Base-by-base conservation (phyloP, 2,329 filamentous ascomycete species). In the Hypoxylon sp. region DNA sequence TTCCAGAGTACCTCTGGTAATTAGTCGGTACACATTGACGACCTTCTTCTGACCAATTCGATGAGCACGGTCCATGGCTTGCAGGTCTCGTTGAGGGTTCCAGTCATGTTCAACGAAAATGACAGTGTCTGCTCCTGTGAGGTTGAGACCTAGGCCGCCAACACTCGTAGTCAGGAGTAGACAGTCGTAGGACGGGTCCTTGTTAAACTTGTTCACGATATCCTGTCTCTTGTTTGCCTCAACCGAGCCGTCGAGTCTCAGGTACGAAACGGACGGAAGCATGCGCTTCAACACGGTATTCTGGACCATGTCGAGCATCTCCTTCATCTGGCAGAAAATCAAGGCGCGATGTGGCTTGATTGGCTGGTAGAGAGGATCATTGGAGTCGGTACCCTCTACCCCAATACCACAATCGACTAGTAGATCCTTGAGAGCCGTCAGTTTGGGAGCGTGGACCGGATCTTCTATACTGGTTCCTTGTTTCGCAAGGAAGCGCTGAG, bases 81-180 rank as follows among this genome's bases (percentile, higher is more conserved):
- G 96, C 73, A 99, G 89, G 80, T 99, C 96, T 80, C 97, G 97
- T 79, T 99, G 96, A 32, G 96, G 96, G 78, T 99, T 99, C 96
- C 96, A 99, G 80, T 99, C 96, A 80, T 99, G 97, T 81, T 99
- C 96, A 30, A 99, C 97, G 76, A 99, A 99, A 74, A 99, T 99
- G 79, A 99, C 96, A 0, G 96, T 99, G 80, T 99, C 96, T 2
- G 96, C 96, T 72, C 96, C 96, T 0, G 96, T 99, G 71, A 99
- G 83, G 79, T 99, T 99, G 62, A 99, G 87, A 28, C 96, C 96
- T 1, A 99, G 85, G 69, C 96, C 96, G 79, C 96, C 96, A 49
- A 99, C 96, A 75, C 92, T 97, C 0, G 96, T 99, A 0, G 97
- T 99, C 69, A 99, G 84, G 5, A 99, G 88, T 50, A 99, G 84